Percentiles rank a stretch among this genome's conserved stretches.
Conservation (phyloP, 2,329 filamentous ascomycete genomes). For the Magnaporthiopsis incrustans region DNA sequence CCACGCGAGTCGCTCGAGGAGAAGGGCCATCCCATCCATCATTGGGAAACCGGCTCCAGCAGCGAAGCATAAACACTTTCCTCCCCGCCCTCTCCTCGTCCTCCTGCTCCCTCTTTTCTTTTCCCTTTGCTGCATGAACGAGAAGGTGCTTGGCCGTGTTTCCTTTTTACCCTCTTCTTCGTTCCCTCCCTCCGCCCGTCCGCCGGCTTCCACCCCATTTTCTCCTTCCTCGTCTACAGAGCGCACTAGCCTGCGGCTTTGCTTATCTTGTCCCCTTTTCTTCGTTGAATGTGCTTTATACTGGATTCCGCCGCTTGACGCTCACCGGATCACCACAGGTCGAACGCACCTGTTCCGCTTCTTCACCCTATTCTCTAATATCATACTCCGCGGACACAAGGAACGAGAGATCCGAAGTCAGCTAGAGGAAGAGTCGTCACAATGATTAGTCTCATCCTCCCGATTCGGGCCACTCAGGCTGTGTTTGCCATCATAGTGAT, state of each 20-base stretch:
- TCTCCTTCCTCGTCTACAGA: slow-evolving; percentile 14
- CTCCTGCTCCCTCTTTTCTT: slow-evolving; percentile 6
- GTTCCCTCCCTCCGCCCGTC: slow-evolving; percentile 11
- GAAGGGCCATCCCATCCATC: neutral
- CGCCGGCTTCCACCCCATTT: slow-evolving; percentile 9
- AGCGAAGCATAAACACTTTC: neutral
- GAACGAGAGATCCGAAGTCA: neutral
- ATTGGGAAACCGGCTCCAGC: neutral
- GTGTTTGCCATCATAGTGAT: slow-evolving; percentile 38
- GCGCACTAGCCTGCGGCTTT: slow-evolving; percentile 20
- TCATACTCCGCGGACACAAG: neutral
- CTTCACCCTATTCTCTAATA: neutral
- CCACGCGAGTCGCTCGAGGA: neutral
- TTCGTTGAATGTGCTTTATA: neutral
- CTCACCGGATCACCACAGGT: neutral
- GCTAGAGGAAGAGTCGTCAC: neutral
- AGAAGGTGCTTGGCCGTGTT: slow-evolving; percentile 6
- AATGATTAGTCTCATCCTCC: slow-evolving; percentile 5
- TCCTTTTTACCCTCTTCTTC: slow-evolving; percentile 13
- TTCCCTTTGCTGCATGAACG: neutral
- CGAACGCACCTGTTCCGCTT: neutral
- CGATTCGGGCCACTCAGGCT: slow-evolving; percentile 7
- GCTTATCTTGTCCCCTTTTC: slow-evolving; percentile 9
- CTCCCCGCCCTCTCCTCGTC: neutral
- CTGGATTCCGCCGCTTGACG: neutral